Conservation (phyloP, 352 stramenopile species). For the Phytophthora europaea region DNA sequence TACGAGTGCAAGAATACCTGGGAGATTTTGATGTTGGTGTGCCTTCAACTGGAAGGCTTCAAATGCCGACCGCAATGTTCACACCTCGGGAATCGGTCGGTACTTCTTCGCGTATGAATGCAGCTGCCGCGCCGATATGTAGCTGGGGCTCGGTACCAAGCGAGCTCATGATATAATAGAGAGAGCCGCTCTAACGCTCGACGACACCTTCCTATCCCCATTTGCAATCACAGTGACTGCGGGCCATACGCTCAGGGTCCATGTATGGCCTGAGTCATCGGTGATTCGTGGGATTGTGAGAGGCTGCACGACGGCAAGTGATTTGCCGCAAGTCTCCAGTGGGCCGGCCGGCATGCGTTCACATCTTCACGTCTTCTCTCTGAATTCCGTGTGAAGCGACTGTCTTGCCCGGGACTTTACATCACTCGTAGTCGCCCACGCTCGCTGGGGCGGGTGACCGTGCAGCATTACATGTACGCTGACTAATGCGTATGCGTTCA, state of each 20-base stretch:
- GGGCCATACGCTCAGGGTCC: constrained; percentile 12
- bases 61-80: not conserved
- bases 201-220: constrained; percentile 19
- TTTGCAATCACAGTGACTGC: constrained; percentile 9
- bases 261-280: not conserved
- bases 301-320: not conserved
- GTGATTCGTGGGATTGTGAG: constrained; percentile 20
- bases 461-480: too few species aligned
- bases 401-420: constrained; percentile 12
- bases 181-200: not conserved
- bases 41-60: not conserved
- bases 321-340: constrained; percentile 19
- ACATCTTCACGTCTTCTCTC: constrained; percentile 33
- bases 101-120: constrained; percentile 8
- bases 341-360: constrained; percentile 16
- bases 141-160: too few species aligned
- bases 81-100: constrained; percentile 5
- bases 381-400: not conserved
- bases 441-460: too few species aligned
- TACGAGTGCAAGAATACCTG: too few species aligned
- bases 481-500: too few species aligned
- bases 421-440: not conserved
- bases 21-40: not conserved
- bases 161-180: not conserved
- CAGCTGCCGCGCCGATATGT: not conserved